These are phyloP conservation scores for Kazachstania sp. DNA, from an alignment of 1,139 yeast species.

Conservation along the genomic window DNA sequence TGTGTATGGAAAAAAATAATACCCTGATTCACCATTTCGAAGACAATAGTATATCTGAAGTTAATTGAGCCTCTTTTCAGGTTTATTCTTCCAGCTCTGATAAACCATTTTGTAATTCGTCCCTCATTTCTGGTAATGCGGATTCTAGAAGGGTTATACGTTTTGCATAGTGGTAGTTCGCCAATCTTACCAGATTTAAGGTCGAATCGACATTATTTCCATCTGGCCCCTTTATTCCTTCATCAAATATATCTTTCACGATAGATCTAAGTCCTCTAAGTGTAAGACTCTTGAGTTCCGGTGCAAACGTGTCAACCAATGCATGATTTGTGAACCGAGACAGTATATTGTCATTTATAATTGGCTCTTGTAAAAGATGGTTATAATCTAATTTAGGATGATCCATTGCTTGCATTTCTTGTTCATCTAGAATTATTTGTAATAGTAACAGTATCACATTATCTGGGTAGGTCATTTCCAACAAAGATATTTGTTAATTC, in stretches of 20 bases:
- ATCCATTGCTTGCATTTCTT: conserved; percentile 19
- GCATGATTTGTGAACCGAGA: conserved; percentile 19
- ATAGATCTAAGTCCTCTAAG: conserved; percentile 18
- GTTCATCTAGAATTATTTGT: conserved; percentile 25
- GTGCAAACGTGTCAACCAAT: conserved; percentile 19
- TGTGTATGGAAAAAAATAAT: too few relatives aligned
- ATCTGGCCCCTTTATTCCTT: conserved; percentile 9
- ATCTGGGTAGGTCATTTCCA: conserved; percentile 11
- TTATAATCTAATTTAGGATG: conserved; percentile 15
- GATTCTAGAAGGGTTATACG: conserved; percentile 21
- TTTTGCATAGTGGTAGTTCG: conserved; percentile 23
- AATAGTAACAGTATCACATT: conserved; percentile 23
- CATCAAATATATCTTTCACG: conserved; percentile 18
- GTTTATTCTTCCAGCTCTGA: neutral
- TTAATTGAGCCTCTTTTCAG: neutral
- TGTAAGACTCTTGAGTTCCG: conserved; percentile 16
- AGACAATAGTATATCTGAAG: too few relatives aligned
- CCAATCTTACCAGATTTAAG: conserved; percentile 20
- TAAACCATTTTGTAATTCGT: conserved; percentile 2
- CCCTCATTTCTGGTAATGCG: conserved; percentile 19
- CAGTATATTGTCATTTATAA: conserved; percentile 20
- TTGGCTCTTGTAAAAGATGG: conserved; percentile 19
- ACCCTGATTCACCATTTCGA: too few relatives aligned
- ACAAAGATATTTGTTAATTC: too few relatives aligned
- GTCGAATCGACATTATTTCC: conserved; percentile 1